These are phyloP conservation scores for Acanthamoeba castellanii DNA, from an alignment of 208 protist genomes.

Conservation along the genomic window DNA sequence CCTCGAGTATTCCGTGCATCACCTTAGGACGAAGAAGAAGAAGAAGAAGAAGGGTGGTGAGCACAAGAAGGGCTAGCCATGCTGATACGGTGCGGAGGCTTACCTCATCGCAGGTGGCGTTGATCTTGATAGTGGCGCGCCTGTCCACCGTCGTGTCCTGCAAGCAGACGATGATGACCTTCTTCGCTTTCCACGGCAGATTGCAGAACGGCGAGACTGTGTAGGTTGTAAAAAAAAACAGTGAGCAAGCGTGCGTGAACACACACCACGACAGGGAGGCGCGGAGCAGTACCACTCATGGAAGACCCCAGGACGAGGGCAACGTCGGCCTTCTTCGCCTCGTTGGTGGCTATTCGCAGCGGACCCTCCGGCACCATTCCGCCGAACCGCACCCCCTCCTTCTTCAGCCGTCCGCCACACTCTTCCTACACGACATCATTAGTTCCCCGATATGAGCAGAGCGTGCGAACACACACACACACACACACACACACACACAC, in stretches of 20 bases:
- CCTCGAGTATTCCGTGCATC: background rate
- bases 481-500: too few species aligned
- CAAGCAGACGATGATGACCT: constrained; percentile 31
- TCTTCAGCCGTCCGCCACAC: background rate
- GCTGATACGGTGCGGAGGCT: too few species aligned
- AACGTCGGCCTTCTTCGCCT: constrained; percentile 9
- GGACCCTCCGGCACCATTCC: constrained; percentile 7
- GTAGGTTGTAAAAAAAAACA: background rate
- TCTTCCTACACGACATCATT: background rate
- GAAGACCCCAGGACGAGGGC: constrained; percentile 17
- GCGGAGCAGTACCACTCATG: background rate
- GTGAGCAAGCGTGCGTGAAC: too few species aligned
- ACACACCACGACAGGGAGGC: too few species aligned
- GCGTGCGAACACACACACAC: too few species aligned
- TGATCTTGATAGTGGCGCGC: constrained; percentile 7
- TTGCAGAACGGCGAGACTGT: constrained; percentile 16
- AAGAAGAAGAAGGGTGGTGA: background rate
- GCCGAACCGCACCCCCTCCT: constrained; percentile 31
- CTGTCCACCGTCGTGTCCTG: background rate
- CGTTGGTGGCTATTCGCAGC: background rate
- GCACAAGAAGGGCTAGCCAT: background rate
- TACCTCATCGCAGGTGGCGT: constrained; percentile 4
- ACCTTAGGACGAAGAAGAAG: background rate
- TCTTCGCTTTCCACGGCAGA: constrained; percentile 18
- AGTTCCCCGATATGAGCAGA: background rate